Evolutionary conservation across 1,284 basidiomycete genomes (phyloP).

Genomic region (Apiotrichum sp.): DNA sequence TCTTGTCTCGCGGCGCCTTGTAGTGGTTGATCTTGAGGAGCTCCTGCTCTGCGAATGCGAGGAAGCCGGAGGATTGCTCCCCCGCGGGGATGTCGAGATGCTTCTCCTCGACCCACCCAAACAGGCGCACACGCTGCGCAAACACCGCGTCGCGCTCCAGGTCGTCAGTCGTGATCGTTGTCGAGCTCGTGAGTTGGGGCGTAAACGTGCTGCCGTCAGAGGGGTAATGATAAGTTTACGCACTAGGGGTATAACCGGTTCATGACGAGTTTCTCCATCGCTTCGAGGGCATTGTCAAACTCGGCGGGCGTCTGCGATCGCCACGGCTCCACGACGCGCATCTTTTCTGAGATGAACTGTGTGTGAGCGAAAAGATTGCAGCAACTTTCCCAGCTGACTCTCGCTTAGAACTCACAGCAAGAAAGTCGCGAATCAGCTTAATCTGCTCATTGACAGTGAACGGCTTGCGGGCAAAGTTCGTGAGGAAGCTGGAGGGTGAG

Average conservation of each 20-base stretch:
- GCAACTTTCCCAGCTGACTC: too few species aligned
- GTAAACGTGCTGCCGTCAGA: conserved; percentile 67
- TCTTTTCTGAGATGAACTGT: conserved; percentile 79
- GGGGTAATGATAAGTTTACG: not conserved
- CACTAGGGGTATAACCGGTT: conserved; percentile 91
- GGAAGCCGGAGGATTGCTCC: conserved; percentile 62
- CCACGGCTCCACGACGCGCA: conserved; percentile 79
- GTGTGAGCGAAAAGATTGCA: conserved; percentile 1
- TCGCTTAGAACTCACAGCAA: conserved; percentile 57
- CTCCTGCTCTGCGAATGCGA: conserved; percentile 92
- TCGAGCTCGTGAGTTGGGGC: conserved; percentile 56
- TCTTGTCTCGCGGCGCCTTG: conserved; percentile 94
- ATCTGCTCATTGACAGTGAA: conserved; percentile 86
- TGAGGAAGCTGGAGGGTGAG: conserved; percentile 61
- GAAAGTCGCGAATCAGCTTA: conserved; percentile 86
- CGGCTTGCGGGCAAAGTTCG: conserved; percentile 81
- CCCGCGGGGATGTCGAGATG: conserved; percentile 71
- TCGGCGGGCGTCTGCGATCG: conserved; percentile 66
- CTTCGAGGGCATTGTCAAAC: conserved; percentile 95
- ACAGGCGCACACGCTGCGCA: conserved; percentile 81
- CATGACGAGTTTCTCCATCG: conserved; percentile 99
- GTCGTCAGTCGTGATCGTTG: conserved; percentile 85
- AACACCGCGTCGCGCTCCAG: conserved; percentile 89
- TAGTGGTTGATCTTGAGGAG: conserved; percentile 96
- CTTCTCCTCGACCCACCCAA: conserved; percentile 80